A percentile compares a stretch with the other conserved stretches of the same genome.
Conservation (phyloP, 163 green algal genomes). For the Prototheca cutis region DNA sequence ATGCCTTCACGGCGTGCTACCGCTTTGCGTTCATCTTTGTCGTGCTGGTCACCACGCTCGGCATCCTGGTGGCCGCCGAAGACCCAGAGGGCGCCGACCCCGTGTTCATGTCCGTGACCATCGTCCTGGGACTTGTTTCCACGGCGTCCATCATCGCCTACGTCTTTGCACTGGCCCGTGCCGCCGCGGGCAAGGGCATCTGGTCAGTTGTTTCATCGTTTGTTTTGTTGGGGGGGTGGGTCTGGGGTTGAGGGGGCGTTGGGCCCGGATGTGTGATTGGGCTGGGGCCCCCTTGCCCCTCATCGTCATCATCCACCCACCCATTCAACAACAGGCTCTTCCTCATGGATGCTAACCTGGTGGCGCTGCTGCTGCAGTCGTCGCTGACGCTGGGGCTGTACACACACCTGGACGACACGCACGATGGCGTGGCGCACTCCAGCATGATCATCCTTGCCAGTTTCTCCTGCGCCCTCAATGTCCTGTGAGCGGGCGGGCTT, state of each 20-base stretch:
- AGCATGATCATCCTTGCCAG: too few relatives aligned
- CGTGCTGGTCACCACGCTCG: constrained; percentile 10
- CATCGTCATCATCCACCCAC: too few relatives aligned
- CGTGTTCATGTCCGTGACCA: not conserved
- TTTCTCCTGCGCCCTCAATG: too few relatives aligned
- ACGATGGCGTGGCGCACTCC: too few relatives aligned
- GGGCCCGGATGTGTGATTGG: too few relatives aligned
- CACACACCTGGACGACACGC: not conserved
- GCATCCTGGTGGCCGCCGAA: constrained; percentile 14
- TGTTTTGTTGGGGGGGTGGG: too few relatives aligned
- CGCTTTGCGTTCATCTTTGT: constrained; percentile 19
- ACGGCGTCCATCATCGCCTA: not conserved
- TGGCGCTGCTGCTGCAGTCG: not conserved
- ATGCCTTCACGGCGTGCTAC: constrained; percentile 13
- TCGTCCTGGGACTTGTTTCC: not conserved
- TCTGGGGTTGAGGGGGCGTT: too few relatives aligned
- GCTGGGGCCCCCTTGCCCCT: too few relatives aligned
- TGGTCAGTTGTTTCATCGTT: too few relatives aligned
- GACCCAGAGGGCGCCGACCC: not conserved
- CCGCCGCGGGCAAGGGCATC: not conserved
- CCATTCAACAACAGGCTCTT: too few relatives aligned
- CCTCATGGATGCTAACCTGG: not conserved
- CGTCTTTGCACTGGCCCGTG: not conserved
- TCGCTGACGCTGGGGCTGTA: not conserved
- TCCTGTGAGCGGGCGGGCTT: too few relatives aligned